Conservation (phyloP, 208 protist genomes). For the Wallacemonas rigidus region DNA sequence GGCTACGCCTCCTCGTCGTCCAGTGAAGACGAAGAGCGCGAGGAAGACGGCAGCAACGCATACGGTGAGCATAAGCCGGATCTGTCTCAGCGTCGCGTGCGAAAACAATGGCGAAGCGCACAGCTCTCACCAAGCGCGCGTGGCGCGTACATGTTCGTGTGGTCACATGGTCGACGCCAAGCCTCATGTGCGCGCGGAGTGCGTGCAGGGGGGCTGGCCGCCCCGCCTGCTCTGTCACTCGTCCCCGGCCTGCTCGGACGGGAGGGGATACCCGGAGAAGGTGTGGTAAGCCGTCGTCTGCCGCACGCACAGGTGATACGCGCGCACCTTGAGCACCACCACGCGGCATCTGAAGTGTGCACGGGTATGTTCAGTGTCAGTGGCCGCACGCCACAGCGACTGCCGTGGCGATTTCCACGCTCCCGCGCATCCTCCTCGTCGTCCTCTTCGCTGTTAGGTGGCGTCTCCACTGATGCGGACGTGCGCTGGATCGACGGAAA, state of each 20-base stretch:
- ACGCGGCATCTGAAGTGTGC: background rate
- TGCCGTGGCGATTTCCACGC: too few relatives aligned
- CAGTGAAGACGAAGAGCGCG: background rate
- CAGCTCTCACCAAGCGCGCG: background rate
- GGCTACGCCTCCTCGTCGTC: background rate
- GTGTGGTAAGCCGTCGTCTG: slow-evolving; percentile 4
- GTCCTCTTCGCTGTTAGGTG: background rate
- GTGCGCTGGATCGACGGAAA: background rate
- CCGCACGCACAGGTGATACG: background rate
- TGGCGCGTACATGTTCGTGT: slow-evolving; percentile 11
- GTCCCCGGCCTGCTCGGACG: slow-evolving; percentile 8
- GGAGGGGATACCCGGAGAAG: background rate
- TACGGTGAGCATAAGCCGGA: background rate
- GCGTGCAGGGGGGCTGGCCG: background rate
- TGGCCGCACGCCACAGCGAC: background rate
- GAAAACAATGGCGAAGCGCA: background rate
- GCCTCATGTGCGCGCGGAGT: background rate
- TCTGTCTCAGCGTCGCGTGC: background rate
- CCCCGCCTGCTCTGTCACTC: slow-evolving; percentile 1
- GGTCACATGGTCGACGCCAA: slow-evolving; percentile 6
- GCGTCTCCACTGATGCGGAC: background rate
- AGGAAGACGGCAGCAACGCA: background rate
- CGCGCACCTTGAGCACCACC: background rate
- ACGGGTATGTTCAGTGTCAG: background rate
- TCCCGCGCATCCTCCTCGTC: background rate